Evolutionary conservation across 2,329 filamentous ascomycete genomes (phyloP).

Genomic region (Cladobotryum mycophilum): DNA sequence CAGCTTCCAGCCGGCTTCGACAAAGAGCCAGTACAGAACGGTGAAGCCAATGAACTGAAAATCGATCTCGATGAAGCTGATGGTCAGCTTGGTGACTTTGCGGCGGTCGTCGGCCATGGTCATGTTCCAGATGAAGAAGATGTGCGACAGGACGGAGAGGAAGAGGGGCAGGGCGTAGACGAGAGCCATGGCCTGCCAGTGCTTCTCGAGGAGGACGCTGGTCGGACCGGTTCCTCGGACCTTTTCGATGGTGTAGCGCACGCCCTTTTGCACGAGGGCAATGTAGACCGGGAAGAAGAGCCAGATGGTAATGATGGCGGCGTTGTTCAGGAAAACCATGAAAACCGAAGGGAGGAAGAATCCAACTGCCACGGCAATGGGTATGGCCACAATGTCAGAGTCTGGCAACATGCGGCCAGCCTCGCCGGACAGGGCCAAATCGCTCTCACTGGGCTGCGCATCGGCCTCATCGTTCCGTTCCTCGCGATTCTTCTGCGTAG

Average conservation of each 20-base stretch:
- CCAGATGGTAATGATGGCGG: conserved; percentile 38
- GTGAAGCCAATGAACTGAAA: conserved; percentile 39
- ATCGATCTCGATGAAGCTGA: conserved; percentile 43
- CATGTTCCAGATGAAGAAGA: conserved; percentile 34
- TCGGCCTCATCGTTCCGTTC: conserved; percentile 9
- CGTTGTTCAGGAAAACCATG: conserved; percentile 38
- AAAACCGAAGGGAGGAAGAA: conserved; percentile 40
- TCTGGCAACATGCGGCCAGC: conserved; percentile 33
- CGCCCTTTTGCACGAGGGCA: conserved; percentile 33
- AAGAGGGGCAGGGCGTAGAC: conserved; percentile 41
- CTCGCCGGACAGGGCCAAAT: conserved; percentile 8
- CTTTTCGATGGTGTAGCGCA: conserved; percentile 23
- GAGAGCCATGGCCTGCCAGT: conserved; percentile 29
- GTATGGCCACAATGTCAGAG: conserved; percentile 53
- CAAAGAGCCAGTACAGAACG: conserved; percentile 47
- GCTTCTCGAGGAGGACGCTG: conserved; percentile 39
- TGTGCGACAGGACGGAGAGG: conserved; percentile 38
- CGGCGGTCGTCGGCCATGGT: conserved; percentile 38
- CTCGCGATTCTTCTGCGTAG: conserved; percentile 34
- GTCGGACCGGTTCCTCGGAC: conserved; percentile 22
- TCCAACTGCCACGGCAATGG: conserved; percentile 41
- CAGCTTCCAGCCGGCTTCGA: conserved; percentile 42
- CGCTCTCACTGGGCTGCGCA: conserved; percentile 8
- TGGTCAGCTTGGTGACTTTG: conserved; percentile 43
- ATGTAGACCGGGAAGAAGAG: conserved; percentile 48